Conservation (phyloP, 2,329 filamentous ascomycete genomes). For the Basipetospora sp. region DNA sequence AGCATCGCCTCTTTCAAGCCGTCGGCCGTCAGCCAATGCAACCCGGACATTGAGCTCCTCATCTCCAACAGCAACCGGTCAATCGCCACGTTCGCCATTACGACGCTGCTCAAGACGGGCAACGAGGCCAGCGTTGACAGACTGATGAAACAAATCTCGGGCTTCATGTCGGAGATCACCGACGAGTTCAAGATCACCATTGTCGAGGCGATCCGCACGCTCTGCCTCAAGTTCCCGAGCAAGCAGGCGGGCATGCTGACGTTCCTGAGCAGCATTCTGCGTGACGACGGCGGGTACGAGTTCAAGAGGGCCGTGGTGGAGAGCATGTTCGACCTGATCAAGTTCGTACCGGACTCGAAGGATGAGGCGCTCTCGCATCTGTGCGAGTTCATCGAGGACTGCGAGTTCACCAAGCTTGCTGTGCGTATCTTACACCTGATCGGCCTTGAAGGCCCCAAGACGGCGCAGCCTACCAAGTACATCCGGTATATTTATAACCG, state of each 20-base stretch:
- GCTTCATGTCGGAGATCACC: constrained; percentile 97
- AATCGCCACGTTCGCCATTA: constrained; percentile 96
- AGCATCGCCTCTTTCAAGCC: constrained; percentile 96
- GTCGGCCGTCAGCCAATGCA: constrained; percentile 78
- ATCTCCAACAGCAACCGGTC: constrained; percentile 96
- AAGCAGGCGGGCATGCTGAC: constrained; percentile 97
- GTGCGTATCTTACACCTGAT: constrained; percentile 90
- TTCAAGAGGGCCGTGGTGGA: constrained; percentile 97
- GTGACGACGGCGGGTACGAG: constrained; percentile 93
- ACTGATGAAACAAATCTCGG: constrained; percentile 94
- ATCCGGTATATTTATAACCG: constrained; percentile 99
- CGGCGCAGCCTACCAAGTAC: constrained; percentile 91
- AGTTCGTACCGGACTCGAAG: constrained; percentile 84
- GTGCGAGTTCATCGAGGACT: constrained; percentile 98
- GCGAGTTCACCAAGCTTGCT: constrained; percentile 94
- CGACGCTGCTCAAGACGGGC: constrained; percentile 91
- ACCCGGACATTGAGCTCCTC: constrained; percentile 89
- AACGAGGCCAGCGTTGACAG: constrained; percentile 95
- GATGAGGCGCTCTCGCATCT: constrained; percentile 78
- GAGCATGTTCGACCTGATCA: constrained; percentile 98
- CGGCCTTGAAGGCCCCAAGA: constrained; percentile 87
- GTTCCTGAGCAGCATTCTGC: constrained; percentile 90
- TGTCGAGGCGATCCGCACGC: constrained; percentile 88
- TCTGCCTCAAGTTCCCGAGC: constrained; percentile 93
- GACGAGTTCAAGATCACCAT: constrained; percentile 99